Percentiles rank a stretch among this genome's conserved stretches.
These are phyloP conservation scores for Fusarium brevicatenulatum DNA, from an alignment of 2,329 filamentous ascomycete species.

Conservation along the genomic window DNA sequence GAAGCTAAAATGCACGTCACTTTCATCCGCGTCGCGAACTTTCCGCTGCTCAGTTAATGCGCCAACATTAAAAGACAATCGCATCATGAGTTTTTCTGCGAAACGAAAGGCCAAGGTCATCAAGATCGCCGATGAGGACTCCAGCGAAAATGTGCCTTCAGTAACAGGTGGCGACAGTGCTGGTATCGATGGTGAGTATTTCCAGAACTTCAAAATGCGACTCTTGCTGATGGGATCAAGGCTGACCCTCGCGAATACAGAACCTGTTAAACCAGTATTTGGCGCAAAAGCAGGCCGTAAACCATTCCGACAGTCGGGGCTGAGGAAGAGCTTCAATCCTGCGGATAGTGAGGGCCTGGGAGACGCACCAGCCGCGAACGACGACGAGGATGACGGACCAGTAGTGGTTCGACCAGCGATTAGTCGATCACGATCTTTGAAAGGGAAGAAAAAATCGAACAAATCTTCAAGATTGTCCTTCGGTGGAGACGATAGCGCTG, in stretches of 20 bases:
- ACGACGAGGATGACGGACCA: conserved; percentile 58
- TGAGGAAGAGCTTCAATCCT: conserved; percentile 66
- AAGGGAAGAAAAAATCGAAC: conserved; percentile 72
- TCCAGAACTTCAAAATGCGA: conserved; percentile 31
- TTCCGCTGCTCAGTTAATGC: neutral
- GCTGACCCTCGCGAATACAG: conserved; percentile 48
- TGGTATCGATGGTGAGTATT: conserved; percentile 53
- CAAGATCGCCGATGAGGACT: conserved; percentile 72
- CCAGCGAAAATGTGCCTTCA: conserved; percentile 18
- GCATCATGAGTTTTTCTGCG: conserved; percentile 64
- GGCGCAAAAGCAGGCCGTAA: conserved; percentile 59
- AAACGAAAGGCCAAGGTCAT: conserved; percentile 82
- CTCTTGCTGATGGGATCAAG: conserved; percentile 50
- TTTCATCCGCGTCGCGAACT: conserved; percentile 24
- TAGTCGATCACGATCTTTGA: conserved; percentile 59
- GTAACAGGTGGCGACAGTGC: conserved; percentile 39
- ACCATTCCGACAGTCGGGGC: conserved; percentile 65
- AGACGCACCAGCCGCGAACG: conserved; percentile 46
- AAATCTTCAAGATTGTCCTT: conserved; percentile 79
- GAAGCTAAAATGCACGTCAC: conserved; percentile 38
- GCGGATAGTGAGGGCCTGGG: conserved; percentile 50
- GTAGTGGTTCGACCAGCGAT: conserved; percentile 61
- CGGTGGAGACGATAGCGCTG: conserved; percentile 65
- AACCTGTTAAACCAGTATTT: conserved; percentile 53
- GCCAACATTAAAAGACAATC: conserved; percentile 15